Percentiles rank a stretch among this genome's conserved stretches.
Evolutionary conservation across 495 filamentous ascomycete species (phyloP).

Genomic region (Penicillium silybi): DNA sequence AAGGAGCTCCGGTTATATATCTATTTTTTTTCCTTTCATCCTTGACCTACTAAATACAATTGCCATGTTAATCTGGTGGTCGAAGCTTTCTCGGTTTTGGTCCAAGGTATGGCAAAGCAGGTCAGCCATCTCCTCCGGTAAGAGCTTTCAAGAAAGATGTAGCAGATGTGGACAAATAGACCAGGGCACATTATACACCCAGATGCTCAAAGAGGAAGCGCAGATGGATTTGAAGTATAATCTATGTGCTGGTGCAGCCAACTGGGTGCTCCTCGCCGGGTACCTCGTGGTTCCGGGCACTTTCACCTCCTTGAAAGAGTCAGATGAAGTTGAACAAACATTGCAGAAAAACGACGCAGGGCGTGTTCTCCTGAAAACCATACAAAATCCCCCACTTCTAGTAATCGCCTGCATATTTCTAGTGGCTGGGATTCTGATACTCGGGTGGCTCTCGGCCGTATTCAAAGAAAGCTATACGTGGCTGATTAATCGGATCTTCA

Average conservation of each 20-base stretch:
- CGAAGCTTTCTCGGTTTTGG: no score
- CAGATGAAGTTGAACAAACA: slow-evolving; percentile 10
- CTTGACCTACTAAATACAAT: no score
- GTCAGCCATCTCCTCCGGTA: no score
- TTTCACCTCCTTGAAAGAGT: slow-evolving; percentile 29
- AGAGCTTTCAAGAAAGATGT: no score
- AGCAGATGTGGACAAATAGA: no score
- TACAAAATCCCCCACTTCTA: slow-evolving; percentile 23
- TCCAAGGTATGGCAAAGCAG: no score
- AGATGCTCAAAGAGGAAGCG: slow-evolving; percentile 3
- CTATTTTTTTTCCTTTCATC: no score
- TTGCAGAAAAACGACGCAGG: slow-evolving; percentile 7
- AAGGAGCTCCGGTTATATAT: no score
- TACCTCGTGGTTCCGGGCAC: slow-evolving; percentile 37
- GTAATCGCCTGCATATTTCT: slow-evolving; percentile 21
- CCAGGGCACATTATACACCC: no score
- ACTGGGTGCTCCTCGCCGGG: slow-evolving; percentile 32
- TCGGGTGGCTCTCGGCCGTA: slow-evolving; percentile 12
- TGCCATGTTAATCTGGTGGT: no score
- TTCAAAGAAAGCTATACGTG: slow-evolving; percentile 24
- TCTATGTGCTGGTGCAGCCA: slow-evolving; percentile 5
- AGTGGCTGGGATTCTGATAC: slow-evolving; percentile 7
- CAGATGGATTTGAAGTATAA: slow-evolving; percentile 14
- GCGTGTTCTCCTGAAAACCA: slow-evolving; percentile 11
- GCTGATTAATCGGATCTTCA: slow-evolving; percentile 14